Conservation (phyloP, 2,329 filamentous ascomycete species). For the Thermoascus crustaceus region DNA sequence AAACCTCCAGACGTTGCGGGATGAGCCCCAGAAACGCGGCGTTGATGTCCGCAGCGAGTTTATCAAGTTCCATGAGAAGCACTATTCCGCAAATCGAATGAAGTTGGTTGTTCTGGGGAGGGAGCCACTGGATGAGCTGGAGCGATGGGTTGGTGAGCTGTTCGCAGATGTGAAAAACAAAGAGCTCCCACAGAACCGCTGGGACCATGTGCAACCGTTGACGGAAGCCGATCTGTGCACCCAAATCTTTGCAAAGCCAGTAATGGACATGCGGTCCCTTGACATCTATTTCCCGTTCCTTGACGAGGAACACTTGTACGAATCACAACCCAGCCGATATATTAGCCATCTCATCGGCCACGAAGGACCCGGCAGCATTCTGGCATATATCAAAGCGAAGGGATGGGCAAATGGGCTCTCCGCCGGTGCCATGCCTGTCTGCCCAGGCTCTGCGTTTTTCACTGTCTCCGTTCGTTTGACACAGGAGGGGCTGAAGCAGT, state of each 20-base stretch:
- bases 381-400: conserved; percentile 81
- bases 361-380: conserved; percentile 84
- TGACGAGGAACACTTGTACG: conserved; percentile 71
- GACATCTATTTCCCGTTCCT: conserved; percentile 77
- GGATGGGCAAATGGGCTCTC: conserved; percentile 82
- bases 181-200: conserved; percentile 59
- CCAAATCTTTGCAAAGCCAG: conserved; percentile 80
- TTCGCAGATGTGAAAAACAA: conserved; percentile 80
- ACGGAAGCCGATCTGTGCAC: conserved; percentile 54
- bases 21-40: conserved; percentile 66
- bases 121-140: conserved; percentile 71
- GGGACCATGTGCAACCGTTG: conserved; percentile 56
- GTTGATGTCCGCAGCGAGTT: conserved; percentile 85
- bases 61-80: conserved; percentile 79
- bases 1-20: conserved; percentile 77
- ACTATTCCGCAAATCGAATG: conserved; percentile 92
- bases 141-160: conserved; percentile 74
- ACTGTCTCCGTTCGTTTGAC: conserved; percentile 72
- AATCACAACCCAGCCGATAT: conserved; percentile 76
- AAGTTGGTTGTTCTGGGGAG: conserved; percentile 80
- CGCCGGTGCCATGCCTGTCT: conserved; percentile 66
- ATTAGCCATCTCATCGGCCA: conserved; percentile 85
- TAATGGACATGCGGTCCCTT: conserved; percentile 76
- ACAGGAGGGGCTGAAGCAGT: conserved; percentile 73
- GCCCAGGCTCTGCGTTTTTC: conserved; percentile 73